phyloP scores from a whole-genome alignment of 257 asterid species.

The Rauvolfia tetraphylla region DNA sequence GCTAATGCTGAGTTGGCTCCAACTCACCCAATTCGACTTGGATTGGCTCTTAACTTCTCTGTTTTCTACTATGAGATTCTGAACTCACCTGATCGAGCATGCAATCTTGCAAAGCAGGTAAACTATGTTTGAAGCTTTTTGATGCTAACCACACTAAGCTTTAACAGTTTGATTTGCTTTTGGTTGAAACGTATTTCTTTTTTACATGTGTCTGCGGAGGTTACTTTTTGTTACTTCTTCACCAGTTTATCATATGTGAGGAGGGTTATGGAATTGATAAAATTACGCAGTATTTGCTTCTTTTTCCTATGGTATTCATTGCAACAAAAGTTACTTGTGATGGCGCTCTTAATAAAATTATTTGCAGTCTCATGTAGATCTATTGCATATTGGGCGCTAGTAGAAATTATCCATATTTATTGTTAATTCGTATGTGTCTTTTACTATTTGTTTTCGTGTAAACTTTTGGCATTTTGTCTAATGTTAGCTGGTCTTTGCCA shows the following conservation, averaged over 20 bases:
- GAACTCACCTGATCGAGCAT: conserved; percentile 35
- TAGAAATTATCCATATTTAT: neutral
- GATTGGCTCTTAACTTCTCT: conserved; percentile 41
- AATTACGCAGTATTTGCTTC: neutral
- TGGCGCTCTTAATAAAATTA: neutral
- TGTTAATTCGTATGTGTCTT: neutral
- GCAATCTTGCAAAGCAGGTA: conserved; percentile 37
- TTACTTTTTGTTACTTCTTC: neutral
- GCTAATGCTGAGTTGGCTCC: conserved; percentile 33
- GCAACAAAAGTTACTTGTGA: neutral
- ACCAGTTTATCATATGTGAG: neutral
- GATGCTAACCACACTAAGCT: neutral
- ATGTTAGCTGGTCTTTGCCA: conserved; percentile 2
- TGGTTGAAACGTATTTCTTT: neutral
- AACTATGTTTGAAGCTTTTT: neutral
- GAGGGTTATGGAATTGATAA: neutral
- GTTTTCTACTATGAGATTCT: conserved; percentile 34
- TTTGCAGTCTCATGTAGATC: neutral
- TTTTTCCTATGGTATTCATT: neutral
- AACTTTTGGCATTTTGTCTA: neutral
- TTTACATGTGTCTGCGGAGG: neutral
- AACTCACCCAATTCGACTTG: conserved; percentile 37
- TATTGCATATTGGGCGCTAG: neutral
- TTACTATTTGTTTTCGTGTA: neutral
- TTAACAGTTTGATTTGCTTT: neutral